A percentile compares a stretch with the other conserved stretches of the same genome.
Evolutionary conservation across 192 early-diverging fungal genomes (phyloP).

Genomic region (Diversispora epigaea): DNA sequence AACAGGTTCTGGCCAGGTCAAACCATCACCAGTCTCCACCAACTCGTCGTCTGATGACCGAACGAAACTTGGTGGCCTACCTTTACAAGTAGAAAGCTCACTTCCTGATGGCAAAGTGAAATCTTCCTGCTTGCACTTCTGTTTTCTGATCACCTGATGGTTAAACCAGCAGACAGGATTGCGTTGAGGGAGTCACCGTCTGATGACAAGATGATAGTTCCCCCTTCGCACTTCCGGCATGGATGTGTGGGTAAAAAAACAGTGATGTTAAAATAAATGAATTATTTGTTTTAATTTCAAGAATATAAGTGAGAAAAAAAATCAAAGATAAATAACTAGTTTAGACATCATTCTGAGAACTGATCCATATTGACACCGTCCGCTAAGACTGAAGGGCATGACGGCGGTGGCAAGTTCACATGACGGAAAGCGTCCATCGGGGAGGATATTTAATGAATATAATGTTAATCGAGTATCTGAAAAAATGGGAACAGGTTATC

Average conservation of each 20-base stretch:
- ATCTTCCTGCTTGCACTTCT: slow-evolving; percentile 21
- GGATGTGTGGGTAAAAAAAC: no score
- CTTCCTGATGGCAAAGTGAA: not conserved
- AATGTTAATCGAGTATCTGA: slow-evolving; percentile 31
- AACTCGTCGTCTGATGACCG: slow-evolving; percentile 15
- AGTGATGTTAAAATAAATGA: no score
- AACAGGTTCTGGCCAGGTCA: no score
- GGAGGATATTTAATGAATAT: slow-evolving; percentile 24
- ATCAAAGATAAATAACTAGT: no score
- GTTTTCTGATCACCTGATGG: not conserved
- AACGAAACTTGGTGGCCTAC: slow-evolving; percentile 20
- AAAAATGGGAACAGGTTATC: slow-evolving; percentile 28
- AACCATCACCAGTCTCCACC: slow-evolving; percentile 28
- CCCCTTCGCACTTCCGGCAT: slow-evolving; percentile 21
- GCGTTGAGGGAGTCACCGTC: slow-evolving; percentile 20
- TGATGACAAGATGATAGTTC: not conserved
- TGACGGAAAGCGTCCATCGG: slow-evolving; percentile 21
- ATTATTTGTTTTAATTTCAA: no score
- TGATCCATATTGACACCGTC: slow-evolving; percentile 2
- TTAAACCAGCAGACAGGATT: slow-evolving; percentile 7
- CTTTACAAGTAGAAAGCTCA: slow-evolving; percentile 27
- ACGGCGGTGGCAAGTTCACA: slow-evolving; percentile 26
- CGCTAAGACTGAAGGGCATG: slow-evolving; percentile 29
- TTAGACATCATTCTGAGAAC: slow-evolving; percentile 19
- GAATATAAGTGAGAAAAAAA: no score